These are phyloP conservation scores for Trichoderma asperellum DNA, from an alignment of 2,329 filamentous ascomycete genomes.

Conservation along the genomic window DNA sequence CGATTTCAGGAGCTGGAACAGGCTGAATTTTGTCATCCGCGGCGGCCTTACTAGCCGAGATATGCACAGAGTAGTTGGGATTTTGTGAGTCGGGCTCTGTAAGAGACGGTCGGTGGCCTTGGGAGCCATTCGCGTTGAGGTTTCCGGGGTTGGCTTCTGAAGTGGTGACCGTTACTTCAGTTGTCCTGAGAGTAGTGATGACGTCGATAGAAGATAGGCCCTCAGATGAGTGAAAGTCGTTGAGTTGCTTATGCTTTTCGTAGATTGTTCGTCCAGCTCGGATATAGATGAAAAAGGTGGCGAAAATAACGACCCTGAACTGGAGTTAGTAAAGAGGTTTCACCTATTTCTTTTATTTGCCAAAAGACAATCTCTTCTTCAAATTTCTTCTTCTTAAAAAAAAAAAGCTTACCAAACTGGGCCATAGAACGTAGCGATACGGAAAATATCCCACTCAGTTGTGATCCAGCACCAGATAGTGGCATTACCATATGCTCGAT, in stretches of 20 bases:
- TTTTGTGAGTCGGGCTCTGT: slow-evolving; percentile 22
- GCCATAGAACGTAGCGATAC: slow-evolving; percentile 75
- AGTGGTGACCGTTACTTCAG: slow-evolving; percentile 66
- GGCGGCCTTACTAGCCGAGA: slow-evolving; percentile 44
- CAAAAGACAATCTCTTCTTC: not conserved
- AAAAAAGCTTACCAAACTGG: slow-evolving; percentile 64
- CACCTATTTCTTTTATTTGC: too few relatives aligned
- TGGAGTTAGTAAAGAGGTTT: not conserved
- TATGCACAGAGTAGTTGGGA: slow-evolving; percentile 55
- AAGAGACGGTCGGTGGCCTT: slow-evolving; percentile 28
- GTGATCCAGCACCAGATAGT: slow-evolving; percentile 82
- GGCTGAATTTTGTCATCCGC: slow-evolving; percentile 36
- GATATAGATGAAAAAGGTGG: slow-evolving; percentile 68
- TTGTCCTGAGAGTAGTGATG: slow-evolving; percentile 58
- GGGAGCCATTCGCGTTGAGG: slow-evolving; percentile 34
- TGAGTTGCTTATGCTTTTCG: slow-evolving; percentile 65
- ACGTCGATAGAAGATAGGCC: slow-evolving; percentile 50
- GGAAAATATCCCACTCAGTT: slow-evolving; percentile 68
- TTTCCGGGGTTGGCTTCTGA: slow-evolving; percentile 43
- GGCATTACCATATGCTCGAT: slow-evolving; percentile 72
- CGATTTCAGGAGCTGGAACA: slow-evolving; percentile 32
- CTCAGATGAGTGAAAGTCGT: slow-evolving; percentile 55
- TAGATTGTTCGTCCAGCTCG: slow-evolving; percentile 70
- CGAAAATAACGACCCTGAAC: slow-evolving; percentile 60
- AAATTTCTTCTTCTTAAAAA: not conserved